A percentile compares a stretch with the other conserved stretches of the same genome.
Conservation (phyloP, 2,329 filamentous ascomycete species). For the Pseudogymnoascus sp. region DNA sequence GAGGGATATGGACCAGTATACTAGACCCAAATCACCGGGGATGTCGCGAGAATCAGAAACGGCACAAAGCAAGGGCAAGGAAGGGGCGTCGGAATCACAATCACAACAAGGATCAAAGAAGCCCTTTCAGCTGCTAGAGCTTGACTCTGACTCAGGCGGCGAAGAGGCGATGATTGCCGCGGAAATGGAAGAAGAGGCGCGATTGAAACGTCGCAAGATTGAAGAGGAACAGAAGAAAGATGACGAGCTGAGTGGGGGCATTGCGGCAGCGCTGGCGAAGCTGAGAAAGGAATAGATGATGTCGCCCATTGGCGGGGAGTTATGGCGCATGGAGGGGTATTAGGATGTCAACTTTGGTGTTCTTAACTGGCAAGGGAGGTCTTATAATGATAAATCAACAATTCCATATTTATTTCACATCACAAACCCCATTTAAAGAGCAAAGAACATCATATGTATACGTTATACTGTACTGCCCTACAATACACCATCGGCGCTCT, state of each 20-base stretch:
- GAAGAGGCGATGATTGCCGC: slow-evolving; percentile 41
- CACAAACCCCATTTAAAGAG: not conserved
- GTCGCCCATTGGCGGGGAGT: not conserved
- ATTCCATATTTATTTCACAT: not conserved
- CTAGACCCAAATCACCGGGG: not conserved
- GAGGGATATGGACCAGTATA: slow-evolving; percentile 19
- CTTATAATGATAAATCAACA: not conserved
- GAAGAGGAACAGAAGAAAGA: slow-evolving; percentile 29
- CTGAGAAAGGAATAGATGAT: slow-evolving; percentile 38
- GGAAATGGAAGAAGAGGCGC: slow-evolving; percentile 36
- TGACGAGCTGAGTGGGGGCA: slow-evolving; percentile 45
- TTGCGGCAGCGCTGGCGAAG: slow-evolving; percentile 53
- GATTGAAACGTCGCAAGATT: not conserved
- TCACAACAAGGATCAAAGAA: slow-evolving; percentile 18
- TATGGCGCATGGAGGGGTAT: not conserved
- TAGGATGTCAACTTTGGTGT: not conserved
- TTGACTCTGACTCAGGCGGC: slow-evolving; percentile 29
- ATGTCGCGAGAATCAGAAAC: slow-evolving; percentile 7
- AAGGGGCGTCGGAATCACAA: not conserved
- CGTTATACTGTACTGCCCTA: not conserved
- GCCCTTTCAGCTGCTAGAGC: slow-evolving; percentile 29
- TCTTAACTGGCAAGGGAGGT: not conserved
- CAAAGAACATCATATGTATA: not conserved
- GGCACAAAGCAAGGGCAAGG: slow-evolving; percentile 8
- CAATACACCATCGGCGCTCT: not conserved